Base-by-base conservation (phyloP, 164 flowering plant genomes). In the Sextonia rubra region DNA sequence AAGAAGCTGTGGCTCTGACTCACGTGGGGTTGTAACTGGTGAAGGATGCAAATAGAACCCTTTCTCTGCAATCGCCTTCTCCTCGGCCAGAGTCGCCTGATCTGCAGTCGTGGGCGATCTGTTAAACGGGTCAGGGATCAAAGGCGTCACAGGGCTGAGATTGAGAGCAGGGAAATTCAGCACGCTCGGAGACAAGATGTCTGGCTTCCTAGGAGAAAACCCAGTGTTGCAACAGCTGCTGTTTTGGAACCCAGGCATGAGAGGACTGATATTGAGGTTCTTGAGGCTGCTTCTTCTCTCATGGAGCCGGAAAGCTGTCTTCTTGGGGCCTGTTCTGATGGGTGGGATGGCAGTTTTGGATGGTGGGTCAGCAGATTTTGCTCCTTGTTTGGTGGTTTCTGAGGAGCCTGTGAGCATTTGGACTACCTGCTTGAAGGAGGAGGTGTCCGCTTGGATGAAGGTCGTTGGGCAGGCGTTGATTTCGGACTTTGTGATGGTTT, bases 361-460 rank as follows among this genome's bases (percentile, higher is more conserved):
- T 1, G 83, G 87, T 0, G 83, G 86, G 69, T 83, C 82, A 18
- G 71, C 27, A 73, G 73, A 30, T 27, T 73, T 62, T 73, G 82
- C 65, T 3, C 84, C 79, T 65, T 77, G 82, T 47, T 84, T 82
- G 12, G 71, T 18, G n/a, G 89, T 80, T 30, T 87, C 87, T 3
- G 97, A 75, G 8, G 93, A 87, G 61, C 97, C 97, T 23, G 97
- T 90, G 74, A 93, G 92, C 95, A 90, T 90, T 75, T 93, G 98
- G 52, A 92, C 98, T 1, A 94, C 98, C 60, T 90, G 97, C 76
- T 94, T 94, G 92, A 94, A 94, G 68, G 86, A 83, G 56, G 86
- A 64, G n/a, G 97, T 82, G 81, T 92, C 92, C 0, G 97, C 97
- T 76, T 92, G 94, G 49, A 94, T 92, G 78, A 92, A 94, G 63